phyloP scores from a whole-genome alignment of 345 rosid species.

The Litchi chinensis region DNA sequence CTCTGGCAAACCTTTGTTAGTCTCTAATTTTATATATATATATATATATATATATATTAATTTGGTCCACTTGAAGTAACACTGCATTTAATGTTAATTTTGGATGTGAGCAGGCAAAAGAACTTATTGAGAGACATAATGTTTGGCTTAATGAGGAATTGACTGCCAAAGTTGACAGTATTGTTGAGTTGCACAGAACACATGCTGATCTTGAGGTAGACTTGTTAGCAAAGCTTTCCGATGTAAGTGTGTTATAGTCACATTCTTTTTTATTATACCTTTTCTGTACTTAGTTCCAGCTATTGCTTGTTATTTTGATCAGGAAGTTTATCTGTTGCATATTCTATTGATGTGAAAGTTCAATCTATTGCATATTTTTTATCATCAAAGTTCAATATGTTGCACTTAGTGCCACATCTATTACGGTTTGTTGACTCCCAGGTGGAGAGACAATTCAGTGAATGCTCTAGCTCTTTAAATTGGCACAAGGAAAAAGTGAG shows the following conservation, averaged over 20 bases:
- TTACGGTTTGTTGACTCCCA: constrained; percentile 24
- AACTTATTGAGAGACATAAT: too few relatives aligned
- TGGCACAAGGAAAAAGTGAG: constrained; percentile 79
- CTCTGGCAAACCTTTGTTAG: too few relatives aligned
- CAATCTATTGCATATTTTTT: background rate
- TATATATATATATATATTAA: too few relatives aligned
- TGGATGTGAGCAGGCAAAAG: too few relatives aligned
- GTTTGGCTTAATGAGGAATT: constrained; percentile 30
- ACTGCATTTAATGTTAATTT: too few relatives aligned
- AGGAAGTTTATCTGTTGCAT: background rate
- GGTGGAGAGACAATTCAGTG: constrained; percentile 65
- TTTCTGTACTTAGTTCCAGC: background rate
- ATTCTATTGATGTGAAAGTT: too few relatives aligned
- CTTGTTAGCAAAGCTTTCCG: constrained; percentile 72
- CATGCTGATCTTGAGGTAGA: constrained; percentile 77
- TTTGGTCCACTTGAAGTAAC: too few relatives aligned
- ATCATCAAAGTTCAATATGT: background rate
- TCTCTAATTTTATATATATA: too few relatives aligned
- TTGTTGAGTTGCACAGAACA: constrained; percentile 59
- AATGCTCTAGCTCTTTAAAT: constrained; percentile 63
- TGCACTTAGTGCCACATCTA: background rate
- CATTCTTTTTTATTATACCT: background rate
- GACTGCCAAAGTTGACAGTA: constrained; percentile 67
- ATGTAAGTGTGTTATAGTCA: constrained; percentile 43
- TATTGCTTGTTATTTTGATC: constrained; percentile 1